Percentiles rank a stretch among this genome's conserved stretches.
phyloP scores from a whole-genome alignment of 2,329 filamentous ascomycete genomes.

The Rutstroemia sp. region DNA sequence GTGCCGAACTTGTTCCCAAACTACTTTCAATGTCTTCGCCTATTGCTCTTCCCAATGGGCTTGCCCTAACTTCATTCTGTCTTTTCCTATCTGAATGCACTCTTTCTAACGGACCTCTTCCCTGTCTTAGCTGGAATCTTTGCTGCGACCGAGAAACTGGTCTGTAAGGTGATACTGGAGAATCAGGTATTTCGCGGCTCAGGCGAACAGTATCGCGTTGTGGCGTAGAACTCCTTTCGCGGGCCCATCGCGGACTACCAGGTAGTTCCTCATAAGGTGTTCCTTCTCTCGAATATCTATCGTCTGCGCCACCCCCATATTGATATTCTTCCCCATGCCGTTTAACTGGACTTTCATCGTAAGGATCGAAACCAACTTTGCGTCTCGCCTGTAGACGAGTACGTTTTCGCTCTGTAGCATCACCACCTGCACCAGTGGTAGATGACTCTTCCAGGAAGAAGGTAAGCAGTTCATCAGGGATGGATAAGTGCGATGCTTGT shows the following conservation, averaged over 20 bases:
- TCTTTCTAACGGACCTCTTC: neutral
- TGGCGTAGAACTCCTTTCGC: slow-evolving; percentile 2
- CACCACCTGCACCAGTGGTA: slow-evolving; percentile 56
- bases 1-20: neutral
- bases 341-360: slow-evolving; percentile 64
- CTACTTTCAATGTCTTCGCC: neutral
- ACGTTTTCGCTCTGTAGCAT: slow-evolving; percentile 51
- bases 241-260: neutral
- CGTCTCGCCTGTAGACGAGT: slow-evolving; percentile 52
- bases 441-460: slow-evolving; percentile 66
- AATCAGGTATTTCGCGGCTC: neutral
- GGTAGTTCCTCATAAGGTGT: slow-evolving; percentile 19
- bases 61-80: neutral
- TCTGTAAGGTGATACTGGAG: slow-evolving; percentile 1
- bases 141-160: neutral
- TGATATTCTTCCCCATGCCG: slow-evolving; percentile 55
- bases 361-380: slow-evolving; percentile 63
- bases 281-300: slow-evolving; percentile 14
- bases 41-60: slow-evolving; percentile 1
- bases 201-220: neutral
- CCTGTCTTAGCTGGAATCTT: neutral
- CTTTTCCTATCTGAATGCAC: neutral
- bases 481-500: slow-evolving; percentile 62
- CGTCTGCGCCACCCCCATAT: slow-evolving; percentile 29
- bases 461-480: slow-evolving; percentile 65